Evolutionary conservation across 768 basidiomycete species (phyloP).

Genomic region (Hygrophorus russula): DNA sequence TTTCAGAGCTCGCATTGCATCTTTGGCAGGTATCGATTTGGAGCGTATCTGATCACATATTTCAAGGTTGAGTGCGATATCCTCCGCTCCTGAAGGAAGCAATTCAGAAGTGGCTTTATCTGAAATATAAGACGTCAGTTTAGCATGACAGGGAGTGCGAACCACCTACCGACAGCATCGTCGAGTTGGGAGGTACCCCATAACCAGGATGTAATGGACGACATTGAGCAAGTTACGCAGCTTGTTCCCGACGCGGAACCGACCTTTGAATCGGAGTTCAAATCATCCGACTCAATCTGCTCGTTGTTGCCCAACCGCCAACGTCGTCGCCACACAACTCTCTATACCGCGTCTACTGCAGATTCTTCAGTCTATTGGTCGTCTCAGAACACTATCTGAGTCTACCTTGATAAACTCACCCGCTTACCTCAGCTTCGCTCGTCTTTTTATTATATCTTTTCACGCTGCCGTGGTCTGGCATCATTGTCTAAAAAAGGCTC

Average conservation of each 20-base stretch:
- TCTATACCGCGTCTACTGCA: not conserved
- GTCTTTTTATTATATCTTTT: constrained; percentile 1
- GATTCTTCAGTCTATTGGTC: not conserved
- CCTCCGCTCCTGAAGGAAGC: constrained; percentile 71
- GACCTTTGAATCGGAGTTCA: no score
- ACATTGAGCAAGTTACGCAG: constrained; percentile 3
- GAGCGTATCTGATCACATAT: constrained; percentile 96
- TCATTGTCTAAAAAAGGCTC: no score
- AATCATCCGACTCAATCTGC: no score
- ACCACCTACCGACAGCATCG: constrained; percentile 63
- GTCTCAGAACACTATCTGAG: not conserved
- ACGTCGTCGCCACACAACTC: no score
- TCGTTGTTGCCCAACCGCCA: no score
- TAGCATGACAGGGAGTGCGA: not conserved
- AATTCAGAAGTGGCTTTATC: constrained; percentile 94
- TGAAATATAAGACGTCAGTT: constrained; percentile 20
- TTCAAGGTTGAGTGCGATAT: constrained; percentile 89
- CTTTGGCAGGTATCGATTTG: constrained; percentile 74
- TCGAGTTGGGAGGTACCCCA: constrained; percentile 81
- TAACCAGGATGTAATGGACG: constrained; percentile 35
- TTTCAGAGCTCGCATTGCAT: constrained; percentile 83
- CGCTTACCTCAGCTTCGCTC: not conserved
- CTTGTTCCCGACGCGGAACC: not conserved
- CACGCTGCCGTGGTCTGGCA: no score
- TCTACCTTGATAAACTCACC: not conserved